phyloP scores from a whole-genome alignment of 495 filamentous ascomycete genomes.

The Lophium mytilinum region DNA sequence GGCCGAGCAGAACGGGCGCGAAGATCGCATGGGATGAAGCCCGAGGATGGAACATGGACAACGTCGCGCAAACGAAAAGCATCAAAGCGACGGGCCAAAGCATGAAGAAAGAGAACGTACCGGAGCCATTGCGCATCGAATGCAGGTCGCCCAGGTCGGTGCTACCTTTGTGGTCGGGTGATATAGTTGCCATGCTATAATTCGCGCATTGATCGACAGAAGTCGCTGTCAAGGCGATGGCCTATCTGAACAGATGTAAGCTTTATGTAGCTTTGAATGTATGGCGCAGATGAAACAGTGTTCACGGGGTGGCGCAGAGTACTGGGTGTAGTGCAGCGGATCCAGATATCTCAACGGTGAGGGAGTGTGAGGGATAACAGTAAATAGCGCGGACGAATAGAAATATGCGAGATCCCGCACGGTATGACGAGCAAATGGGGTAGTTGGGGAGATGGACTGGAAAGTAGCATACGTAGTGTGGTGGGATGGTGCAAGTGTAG shows the following conservation, averaged over 20 bases:
- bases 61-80: constrained; percentile 16
- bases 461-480: not conserved
- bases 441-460: not conserved
- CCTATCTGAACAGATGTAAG: not conserved
- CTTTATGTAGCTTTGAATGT: not conserved
- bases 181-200: constrained; percentile 26
- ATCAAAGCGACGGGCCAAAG: constrained; percentile 7
- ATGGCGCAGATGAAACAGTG: not conserved
- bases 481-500: no score
- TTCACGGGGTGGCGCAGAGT: not conserved
- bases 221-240: not conserved
- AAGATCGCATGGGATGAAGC: not conserved
- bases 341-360: not conserved
- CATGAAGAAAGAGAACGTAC: constrained; percentile 10
- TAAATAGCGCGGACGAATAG: not conserved
- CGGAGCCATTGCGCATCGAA: constrained; percentile 18
- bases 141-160: constrained; percentile 9
- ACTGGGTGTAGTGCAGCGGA: not conserved
- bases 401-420: not conserved
- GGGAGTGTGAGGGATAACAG: not conserved
- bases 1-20: constrained; percentile 8
- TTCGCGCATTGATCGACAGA: constrained; percentile 20
- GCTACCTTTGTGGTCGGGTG: constrained; percentile 14
- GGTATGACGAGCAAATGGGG: not conserved
- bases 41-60: constrained; percentile 10